phyloP scores from a whole-genome alignment of 495 filamentous ascomycete genomes.

The Aspergillus leporis region DNA sequence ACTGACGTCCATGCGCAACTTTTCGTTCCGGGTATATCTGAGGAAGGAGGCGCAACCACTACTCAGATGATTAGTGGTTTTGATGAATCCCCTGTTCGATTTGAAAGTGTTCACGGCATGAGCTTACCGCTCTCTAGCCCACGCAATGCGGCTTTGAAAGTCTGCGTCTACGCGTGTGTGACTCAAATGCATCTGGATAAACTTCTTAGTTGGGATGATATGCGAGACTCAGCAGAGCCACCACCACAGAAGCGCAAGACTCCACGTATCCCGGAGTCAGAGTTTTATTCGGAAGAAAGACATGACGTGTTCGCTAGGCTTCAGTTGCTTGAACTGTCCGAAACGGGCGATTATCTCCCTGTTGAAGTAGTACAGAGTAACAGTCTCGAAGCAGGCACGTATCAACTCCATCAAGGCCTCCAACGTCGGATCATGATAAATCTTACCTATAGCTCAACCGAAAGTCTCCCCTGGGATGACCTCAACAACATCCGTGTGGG shows the following conservation, averaged over 20 bases:
- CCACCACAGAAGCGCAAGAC: constrained; percentile 60
- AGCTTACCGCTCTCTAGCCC: constrained; percentile 87
- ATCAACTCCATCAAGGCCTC: constrained; percentile 93
- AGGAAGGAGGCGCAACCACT: constrained; percentile 87
- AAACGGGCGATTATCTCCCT: constrained; percentile 85
- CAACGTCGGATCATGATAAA: constrained; percentile 86
- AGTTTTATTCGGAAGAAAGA: constrained; percentile 89
- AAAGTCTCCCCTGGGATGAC: constrained; percentile 83
- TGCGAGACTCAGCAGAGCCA: constrained; percentile 66
- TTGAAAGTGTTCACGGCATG: constrained; percentile 98
- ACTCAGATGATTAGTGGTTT: constrained; percentile 95
- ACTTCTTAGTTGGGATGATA: constrained; percentile 97
- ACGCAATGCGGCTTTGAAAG: constrained; percentile 70
- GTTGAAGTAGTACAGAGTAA: constrained; percentile 88
- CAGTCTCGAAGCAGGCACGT: constrained; percentile 79
- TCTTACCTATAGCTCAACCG: constrained; percentile 84
- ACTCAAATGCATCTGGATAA: constrained; percentile 95
- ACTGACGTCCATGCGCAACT: constrained; percentile 95
- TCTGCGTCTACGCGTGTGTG: constrained; percentile 92
- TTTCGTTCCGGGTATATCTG: constrained; percentile 88
- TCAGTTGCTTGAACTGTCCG: constrained; percentile 87
- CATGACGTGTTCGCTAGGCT: constrained; percentile 89
- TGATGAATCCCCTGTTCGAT: constrained; percentile 90
- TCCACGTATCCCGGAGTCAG: constrained; percentile 80
- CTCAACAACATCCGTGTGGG: constrained; percentile 74